These are phyloP conservation scores for Malus sieversii DNA, from an alignment of 306 rosid genomes.

Conservation along the genomic window DNA sequence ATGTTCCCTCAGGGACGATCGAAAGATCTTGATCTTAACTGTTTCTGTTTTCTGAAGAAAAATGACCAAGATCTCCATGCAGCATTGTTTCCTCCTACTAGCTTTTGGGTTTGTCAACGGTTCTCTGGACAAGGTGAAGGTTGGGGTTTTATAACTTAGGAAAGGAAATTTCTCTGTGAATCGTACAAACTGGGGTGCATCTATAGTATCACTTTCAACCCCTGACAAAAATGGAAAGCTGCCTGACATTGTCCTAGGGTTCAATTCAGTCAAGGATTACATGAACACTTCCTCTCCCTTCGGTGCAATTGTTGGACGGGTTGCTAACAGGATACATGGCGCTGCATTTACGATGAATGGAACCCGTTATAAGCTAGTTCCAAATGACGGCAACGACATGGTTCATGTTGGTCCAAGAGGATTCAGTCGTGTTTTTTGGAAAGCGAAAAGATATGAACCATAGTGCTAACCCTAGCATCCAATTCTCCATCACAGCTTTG, in stretches of 20 bases:
- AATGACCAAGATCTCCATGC: background rate
- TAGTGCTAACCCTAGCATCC: slow-evolving; percentile 1
- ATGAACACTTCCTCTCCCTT: background rate
- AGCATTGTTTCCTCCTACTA: background rate
- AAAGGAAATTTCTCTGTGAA: background rate
- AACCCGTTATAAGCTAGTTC: background rate
- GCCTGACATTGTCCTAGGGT: background rate
- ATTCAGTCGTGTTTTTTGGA: slow-evolving; percentile 8
- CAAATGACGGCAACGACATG: slow-evolving; percentile 2
- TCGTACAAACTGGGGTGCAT: background rate
- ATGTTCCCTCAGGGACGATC: background rate
- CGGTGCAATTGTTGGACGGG: background rate
- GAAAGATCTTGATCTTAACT: background rate
- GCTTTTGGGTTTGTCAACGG: background rate
- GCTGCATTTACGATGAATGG: background rate
- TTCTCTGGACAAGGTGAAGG: background rate
- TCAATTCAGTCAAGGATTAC: background rate
- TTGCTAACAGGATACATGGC: background rate
- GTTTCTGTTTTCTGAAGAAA: background rate
- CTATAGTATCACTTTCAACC: background rate
- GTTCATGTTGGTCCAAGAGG: slow-evolving; percentile 14
- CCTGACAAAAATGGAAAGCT: background rate
- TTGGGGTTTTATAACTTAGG: background rate
- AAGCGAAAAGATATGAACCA: background rate
- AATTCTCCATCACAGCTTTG: background rate